Conservation (phyloP, 2,329 filamentous ascomycete species). For the Pezicula carpinea region DNA sequence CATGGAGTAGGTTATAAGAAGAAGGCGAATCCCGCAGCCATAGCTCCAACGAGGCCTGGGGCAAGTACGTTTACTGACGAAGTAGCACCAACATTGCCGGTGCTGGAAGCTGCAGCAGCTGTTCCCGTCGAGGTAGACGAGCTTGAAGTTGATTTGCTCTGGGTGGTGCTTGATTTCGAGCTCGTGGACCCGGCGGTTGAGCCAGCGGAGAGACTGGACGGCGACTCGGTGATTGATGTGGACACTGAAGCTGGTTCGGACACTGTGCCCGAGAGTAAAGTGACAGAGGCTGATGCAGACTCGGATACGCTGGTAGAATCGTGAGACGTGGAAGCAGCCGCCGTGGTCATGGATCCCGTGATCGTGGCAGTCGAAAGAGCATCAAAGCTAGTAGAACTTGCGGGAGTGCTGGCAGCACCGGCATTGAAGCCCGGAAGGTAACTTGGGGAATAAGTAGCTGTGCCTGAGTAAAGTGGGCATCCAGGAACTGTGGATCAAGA, state of each 20-base stretch:
- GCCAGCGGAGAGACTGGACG: background rate
- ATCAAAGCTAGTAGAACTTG: background rate
- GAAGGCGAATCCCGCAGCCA: slow-evolving; percentile 10
- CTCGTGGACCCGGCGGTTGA: background rate
- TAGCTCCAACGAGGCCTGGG: slow-evolving; percentile 5
- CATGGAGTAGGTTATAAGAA: slow-evolving; percentile 7
- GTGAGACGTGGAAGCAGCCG: background rate
- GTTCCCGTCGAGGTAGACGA: background rate
- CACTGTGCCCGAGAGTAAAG: background rate
- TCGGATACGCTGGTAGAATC: background rate
- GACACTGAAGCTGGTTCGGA: background rate
- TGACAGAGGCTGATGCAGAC: background rate
- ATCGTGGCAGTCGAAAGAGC: background rate
- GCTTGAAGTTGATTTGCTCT: background rate
- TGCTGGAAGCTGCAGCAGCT: background rate
- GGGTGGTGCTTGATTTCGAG: background rate
- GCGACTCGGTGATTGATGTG: background rate
- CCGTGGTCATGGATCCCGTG: slow-evolving; percentile 3
- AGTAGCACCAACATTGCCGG: background rate
- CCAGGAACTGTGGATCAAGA: slow-evolving; percentile 16
- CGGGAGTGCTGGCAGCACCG: background rate
- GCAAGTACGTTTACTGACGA: slow-evolving; percentile 1
- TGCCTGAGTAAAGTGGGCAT: slow-evolving; percentile 15
- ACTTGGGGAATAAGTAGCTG: slow-evolving; percentile 16
- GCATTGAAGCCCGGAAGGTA: slow-evolving; percentile 1